Conservation (phyloP, 345 rosid species). For the Isatis tinctoria region DNA sequence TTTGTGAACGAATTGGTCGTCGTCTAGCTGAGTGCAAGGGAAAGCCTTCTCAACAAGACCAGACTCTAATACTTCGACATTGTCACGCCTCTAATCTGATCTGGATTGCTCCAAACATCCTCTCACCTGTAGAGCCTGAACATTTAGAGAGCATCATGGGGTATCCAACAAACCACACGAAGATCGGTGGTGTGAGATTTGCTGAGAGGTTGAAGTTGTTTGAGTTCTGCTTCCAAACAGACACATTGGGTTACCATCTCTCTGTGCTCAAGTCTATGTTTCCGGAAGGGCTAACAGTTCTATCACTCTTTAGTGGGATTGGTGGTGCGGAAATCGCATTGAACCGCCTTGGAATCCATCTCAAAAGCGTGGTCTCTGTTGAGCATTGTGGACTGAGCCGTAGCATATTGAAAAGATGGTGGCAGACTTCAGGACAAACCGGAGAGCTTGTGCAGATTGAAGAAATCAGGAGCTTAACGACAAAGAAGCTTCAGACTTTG, state of each 20-base stretch:
- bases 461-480: slow-evolving; percentile 54
- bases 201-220: slow-evolving; percentile 54
- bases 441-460: slow-evolving; percentile 81
- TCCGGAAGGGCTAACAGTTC: slow-evolving; percentile 65
- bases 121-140: slow-evolving; percentile 56
- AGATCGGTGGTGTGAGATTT: slow-evolving; percentile 34
- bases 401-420: slow-evolving; percentile 65
- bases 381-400: slow-evolving; percentile 57
- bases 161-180: slow-evolving; percentile 67
- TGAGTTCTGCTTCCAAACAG: slow-evolving; percentile 68
- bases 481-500: slow-evolving; percentile 47
- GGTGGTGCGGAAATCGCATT: slow-evolving; percentile 77
- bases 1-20: slow-evolving; percentile 60
- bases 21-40: slow-evolving; percentile 52
- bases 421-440: slow-evolving; percentile 60
- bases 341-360: slow-evolving; percentile 60
- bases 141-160: slow-evolving; percentile 71
- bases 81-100: slow-evolving; percentile 56
- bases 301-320: slow-evolving; percentile 71
- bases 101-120: slow-evolving; percentile 66
- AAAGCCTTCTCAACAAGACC: slow-evolving; percentile 47
- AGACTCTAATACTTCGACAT: slow-evolving; percentile 51
- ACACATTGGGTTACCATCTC: slow-evolving; percentile 78
- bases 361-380: slow-evolving; percentile 68
- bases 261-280: slow-evolving; percentile 67